Evolutionary conservation across 345 rosid genomes (phyloP), one percentile per base, ranked within the genome.

Genomic region (Gossypium thurberi): DNA sequence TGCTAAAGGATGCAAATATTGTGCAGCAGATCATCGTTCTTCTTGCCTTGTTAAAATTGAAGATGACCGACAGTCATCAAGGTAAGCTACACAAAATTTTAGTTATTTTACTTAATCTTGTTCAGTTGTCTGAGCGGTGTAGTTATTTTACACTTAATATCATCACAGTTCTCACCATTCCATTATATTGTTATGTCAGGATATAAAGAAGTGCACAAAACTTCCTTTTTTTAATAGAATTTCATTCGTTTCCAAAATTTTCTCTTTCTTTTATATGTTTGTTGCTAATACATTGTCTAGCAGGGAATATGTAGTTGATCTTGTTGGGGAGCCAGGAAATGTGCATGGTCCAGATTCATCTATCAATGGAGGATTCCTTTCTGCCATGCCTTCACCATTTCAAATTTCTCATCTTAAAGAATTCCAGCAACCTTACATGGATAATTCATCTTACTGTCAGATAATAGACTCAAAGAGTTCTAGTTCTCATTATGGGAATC

Each of bases 251-350:
- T 65, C 6, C 17, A 65, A 26, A 8, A 9, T 9, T 33, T 33
- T 52, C 10, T 71, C 58, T 47, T 65, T 47, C n/a, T 23, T n/a
- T 48, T 62, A 50, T 65, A 26, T 25, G 4, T 33, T 26, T 69
- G 37, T 68, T 75, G 18, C 50, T 79, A 42, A 71, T 70, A 37
- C 33, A 12, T 82, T 74, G 66, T 81, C 81, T 72, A 53, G 57
- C 89, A 94, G 98, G 90, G 98, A 94, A 75, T 94, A 90, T 75
- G 97, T 94, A 44, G 98, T 94, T 78, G 98, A 92, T 81, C 93
- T 94, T 15, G 88, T 94, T 9, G 95, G 97, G 69, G 86, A 89
- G 73, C 98, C 98, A 25, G 98, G 98, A 80, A 88, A 88, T 76
- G 68, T 94, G 40, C 93, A 87, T 33, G 88, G 92, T 74, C 97